Evolutionary conservation across 2,329 filamentous ascomycete genomes (phyloP), one percentile per base, ranked within the genome.

Genomic region (Orbilia oligospora): DNA sequence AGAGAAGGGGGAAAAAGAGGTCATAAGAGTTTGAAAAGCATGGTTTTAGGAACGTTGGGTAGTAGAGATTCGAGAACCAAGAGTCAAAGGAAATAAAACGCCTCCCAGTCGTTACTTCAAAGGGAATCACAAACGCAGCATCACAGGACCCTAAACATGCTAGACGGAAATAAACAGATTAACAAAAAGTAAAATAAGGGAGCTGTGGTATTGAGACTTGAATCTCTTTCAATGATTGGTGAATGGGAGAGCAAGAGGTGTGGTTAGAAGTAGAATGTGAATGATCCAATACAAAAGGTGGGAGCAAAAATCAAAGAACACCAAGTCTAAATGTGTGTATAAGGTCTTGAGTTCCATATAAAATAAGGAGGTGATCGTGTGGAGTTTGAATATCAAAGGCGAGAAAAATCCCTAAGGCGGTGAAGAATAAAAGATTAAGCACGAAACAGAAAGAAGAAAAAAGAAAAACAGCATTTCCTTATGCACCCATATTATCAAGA

Each of bases 51-150:
- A 51, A 38, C 30, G n/a, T 53, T 51, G 27, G 12, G 41, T 51
- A 67, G 49, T 36, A 67, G 18, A 49, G 49, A 49, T 38, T 53
- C 30, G 41, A 68, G 36, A 20, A 46, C 27, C 38, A 56, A 69
- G 24, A 53, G 24, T 10, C 22, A 55, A 65, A 53, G 33, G 38
- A 33, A 63, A 68, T 33, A 69, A 64, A 78, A 78, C 75, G 75
- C 75, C 75, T 78, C 75, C 75, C 75, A 78, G 46, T 78, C 75
- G 75, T 78, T 72, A 78, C 68, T 55, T 64, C 61, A 77, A 71
- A 58, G 66, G 67, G 44, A 51, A 71, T 67, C 63, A 77, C 61
- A 77, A 68, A 53, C 65, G 33, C 49, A 46, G 51, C 46, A 72
- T 71, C 75, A 71, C 61, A 53, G 33, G 46, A 44, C 46, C 75